phyloP scores from a whole-genome alignment of 345 rosid genomes.

The Streptanthus diversifolius region DNA sequence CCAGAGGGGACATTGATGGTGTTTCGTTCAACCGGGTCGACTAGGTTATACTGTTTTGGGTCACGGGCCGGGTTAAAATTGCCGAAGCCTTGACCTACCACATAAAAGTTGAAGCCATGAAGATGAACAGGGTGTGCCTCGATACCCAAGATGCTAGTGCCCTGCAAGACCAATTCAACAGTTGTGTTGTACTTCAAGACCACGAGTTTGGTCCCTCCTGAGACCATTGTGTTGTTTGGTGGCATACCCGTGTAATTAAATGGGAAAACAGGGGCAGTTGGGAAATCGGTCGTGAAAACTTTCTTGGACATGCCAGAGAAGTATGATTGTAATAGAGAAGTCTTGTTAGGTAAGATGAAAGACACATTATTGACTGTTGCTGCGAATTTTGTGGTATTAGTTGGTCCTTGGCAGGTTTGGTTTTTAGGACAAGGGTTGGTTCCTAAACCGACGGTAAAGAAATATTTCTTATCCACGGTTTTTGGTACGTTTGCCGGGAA shows the following conservation, averaged over 20 bases:
- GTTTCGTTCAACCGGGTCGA: constrained; percentile 76
- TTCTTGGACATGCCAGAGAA: constrained; percentile 44
- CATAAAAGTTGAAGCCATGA: constrained; percentile 66
- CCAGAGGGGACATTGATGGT: constrained; percentile 60
- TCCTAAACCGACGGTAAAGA: constrained; percentile 68
- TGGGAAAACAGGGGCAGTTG: constrained; percentile 43
- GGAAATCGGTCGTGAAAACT: constrained; percentile 55
- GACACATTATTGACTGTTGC: constrained; percentile 68
- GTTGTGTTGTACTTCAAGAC: constrained; percentile 59
- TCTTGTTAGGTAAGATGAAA: constrained; percentile 46
- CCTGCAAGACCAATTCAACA: constrained; percentile 77
- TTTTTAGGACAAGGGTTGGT: constrained; percentile 56
- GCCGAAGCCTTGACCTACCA: constrained; percentile 82
- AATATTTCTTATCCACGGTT: constrained; percentile 40
- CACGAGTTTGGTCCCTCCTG: constrained; percentile 49
- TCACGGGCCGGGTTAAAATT: constrained; percentile 54
- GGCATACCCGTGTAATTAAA: constrained; percentile 76
- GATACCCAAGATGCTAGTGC: constrained; percentile 61
- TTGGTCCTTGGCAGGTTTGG: constrained; percentile 74
- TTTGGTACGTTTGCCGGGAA: constrained; percentile 65
- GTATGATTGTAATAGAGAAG: constrained; percentile 56
- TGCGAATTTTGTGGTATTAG: constrained; percentile 51
- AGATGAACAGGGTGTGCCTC: constrained; percentile 84
- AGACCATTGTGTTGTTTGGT: constrained; percentile 57
- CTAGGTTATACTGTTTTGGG: constrained; percentile 53